Evolutionary conservation across 208 protist genomes (phyloP).

Genomic region (Acanthamoeba healyi): DNA sequence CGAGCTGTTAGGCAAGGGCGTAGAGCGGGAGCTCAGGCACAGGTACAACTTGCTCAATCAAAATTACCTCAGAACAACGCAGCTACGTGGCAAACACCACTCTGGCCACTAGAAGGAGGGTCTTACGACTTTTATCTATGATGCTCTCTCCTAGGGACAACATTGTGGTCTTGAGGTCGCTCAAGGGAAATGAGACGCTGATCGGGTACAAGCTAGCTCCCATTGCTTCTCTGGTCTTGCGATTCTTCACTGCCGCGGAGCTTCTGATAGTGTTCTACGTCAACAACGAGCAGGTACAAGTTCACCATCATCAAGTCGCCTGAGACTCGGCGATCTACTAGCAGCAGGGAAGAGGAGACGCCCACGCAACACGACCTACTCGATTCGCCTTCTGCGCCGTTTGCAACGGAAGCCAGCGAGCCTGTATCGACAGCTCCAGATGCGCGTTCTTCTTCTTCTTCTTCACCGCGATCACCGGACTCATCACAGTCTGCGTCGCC

Average conservation of each 20-base stretch:
- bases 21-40: neutral
- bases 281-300: neutral
- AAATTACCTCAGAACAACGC: no score
- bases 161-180: neutral
- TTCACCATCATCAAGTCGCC: conserved; percentile 5
- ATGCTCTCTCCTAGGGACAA: neutral
- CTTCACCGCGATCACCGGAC: neutral
- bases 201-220: neutral
- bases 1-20: neutral
- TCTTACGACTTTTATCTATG: no score
- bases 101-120: no score
- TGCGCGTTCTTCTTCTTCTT: neutral
- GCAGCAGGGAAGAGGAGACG: neutral
- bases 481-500: neutral
- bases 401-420: no score
- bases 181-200: neutral
- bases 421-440: neutral
- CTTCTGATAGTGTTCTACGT: no score
- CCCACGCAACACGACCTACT: neutral
- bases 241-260: no score
- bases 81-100: no score
- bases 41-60: neutral
- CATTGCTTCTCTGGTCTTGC: no score
- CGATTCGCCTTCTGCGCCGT: neutral
- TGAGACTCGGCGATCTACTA: neutral